A percentile compares a stretch with the other conserved stretches of the same genome.
These are phyloP conservation scores for Forsythia suspensa DNA, from an alignment of 257 asterid genomes.

Conservation along the genomic window DNA sequence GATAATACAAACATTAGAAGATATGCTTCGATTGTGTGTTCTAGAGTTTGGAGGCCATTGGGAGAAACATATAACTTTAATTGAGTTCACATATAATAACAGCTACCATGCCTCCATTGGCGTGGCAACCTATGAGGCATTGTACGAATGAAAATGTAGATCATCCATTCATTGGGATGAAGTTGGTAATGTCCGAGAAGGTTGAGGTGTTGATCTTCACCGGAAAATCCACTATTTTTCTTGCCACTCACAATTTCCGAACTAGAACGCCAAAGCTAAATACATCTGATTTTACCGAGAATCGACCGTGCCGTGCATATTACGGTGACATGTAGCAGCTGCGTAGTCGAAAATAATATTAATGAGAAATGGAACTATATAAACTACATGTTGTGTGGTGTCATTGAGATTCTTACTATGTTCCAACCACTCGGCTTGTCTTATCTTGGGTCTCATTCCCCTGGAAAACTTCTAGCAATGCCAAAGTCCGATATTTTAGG, in stretches of 20 bases:
- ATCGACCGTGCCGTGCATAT: slow-evolving; percentile 32
- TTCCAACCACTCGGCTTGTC: slow-evolving; percentile 34
- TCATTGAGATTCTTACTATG: slow-evolving; percentile 41
- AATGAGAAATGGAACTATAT: background rate
- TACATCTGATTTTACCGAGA: slow-evolving; percentile 44
- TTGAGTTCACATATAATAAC: no score
- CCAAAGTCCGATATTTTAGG: slow-evolving; percentile 48
- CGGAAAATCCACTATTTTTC: slow-evolving; percentile 31
- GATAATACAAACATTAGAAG: no score
- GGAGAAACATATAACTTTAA: no score
- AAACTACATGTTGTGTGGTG: slow-evolving; percentile 24
- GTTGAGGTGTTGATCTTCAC: slow-evolving; percentile 23
- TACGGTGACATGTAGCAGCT: slow-evolving; percentile 55
- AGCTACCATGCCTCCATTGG: no score
- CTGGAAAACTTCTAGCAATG: slow-evolving; percentile 34
- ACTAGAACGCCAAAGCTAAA: slow-evolving; percentile 46
- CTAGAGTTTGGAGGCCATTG: no score
- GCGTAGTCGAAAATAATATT: background rate
- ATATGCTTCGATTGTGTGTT: no score
- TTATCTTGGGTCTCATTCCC: slow-evolving; percentile 20
- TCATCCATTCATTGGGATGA: no score
- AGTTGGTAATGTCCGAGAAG: slow-evolving; percentile 38
- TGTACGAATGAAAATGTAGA: no score
- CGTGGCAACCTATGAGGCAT: no score
- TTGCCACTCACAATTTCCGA: slow-evolving; percentile 39